Percentiles rank a stretch among this genome's conserved stretches.
Conservation (phyloP, 2,329 filamentous ascomycete species). For the Ustilaginoidea virens region DNA sequence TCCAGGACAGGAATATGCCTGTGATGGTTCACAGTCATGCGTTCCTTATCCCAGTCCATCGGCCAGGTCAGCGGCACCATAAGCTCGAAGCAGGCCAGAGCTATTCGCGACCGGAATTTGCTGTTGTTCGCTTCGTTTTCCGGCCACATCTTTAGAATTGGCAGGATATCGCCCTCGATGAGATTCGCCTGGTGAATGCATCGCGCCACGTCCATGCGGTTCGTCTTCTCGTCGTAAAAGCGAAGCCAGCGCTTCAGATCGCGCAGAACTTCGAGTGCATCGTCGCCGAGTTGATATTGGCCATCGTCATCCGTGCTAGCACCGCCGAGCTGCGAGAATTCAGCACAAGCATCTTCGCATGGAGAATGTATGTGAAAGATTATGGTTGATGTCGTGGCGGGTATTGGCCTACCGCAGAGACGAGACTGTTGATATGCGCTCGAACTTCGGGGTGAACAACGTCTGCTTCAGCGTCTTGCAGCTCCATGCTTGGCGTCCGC, state of each 20-base stretch:
- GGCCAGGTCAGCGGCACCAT: slow-evolving; percentile 92
- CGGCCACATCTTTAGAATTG: slow-evolving; percentile 74
- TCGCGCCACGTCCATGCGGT: slow-evolving; percentile 86
- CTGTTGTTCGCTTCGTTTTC: slow-evolving; percentile 57
- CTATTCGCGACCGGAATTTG: slow-evolving; percentile 62
- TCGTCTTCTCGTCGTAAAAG: slow-evolving; percentile 83
- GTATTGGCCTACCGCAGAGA: slow-evolving; percentile 60
- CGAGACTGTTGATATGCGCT: slow-evolving; percentile 83
- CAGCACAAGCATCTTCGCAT: neutral
- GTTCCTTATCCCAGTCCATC: slow-evolving; percentile 59
- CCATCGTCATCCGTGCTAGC: slow-evolving; percentile 65
- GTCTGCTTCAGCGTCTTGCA: slow-evolving; percentile 33
- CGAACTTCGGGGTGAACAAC: slow-evolving; percentile 83
- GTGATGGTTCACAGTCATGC: slow-evolving; percentile 86
- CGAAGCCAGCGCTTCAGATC: slow-evolving; percentile 94
- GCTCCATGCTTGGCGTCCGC: slow-evolving; percentile 41
- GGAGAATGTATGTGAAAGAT: neutral
- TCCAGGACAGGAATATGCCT: slow-evolving; percentile 81
- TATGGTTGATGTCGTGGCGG: neutral
- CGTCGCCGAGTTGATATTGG: slow-evolving; percentile 79
- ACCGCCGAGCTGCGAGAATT: slow-evolving; percentile 56
- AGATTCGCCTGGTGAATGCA: slow-evolving; percentile 86
- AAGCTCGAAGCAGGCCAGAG: slow-evolving; percentile 76
- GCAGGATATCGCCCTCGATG: slow-evolving; percentile 76
- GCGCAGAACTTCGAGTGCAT: slow-evolving; percentile 78